Conservation (phyloP, 352 stramenopile species). For the Phytophthora cryptogea region DNA sequence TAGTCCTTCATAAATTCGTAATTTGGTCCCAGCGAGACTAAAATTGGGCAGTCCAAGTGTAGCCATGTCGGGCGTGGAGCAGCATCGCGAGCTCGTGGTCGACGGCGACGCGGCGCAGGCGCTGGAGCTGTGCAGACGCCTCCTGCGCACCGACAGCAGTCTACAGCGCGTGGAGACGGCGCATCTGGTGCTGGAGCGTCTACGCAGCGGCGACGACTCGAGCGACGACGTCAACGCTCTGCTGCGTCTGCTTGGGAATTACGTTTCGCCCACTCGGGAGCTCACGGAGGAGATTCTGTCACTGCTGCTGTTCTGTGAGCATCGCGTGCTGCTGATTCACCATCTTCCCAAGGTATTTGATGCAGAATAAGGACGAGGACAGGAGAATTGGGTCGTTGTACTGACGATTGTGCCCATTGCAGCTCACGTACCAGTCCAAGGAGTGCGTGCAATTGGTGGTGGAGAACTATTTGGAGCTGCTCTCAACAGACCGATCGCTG, state of each 20-base stretch:
- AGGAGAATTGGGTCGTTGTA: too few relatives aligned
- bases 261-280: conserved; percentile 66
- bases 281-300: conserved; percentile 78
- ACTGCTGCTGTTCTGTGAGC: conserved; percentile 73
- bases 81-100: conserved; percentile 51
- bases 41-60: background rate
- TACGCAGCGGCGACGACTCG: conserved; percentile 61
- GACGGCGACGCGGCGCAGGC: conserved; percentile 51
- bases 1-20: background rate
- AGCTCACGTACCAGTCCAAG: conserved; percentile 84
- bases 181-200: conserved; percentile 69
- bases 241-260: conserved; percentile 76
- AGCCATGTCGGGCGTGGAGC: conserved; percentile 27
- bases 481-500: conserved; percentile 74
- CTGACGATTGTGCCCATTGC: background rate
- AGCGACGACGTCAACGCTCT: conserved; percentile 72
- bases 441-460: conserved; percentile 81
- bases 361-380: background rate
- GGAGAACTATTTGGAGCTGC: conserved; percentile 72
- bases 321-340: conserved; percentile 80
- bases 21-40: background rate
- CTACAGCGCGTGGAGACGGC: conserved; percentile 50
- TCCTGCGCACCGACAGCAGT: conserved; percentile 54
- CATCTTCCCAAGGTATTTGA: conserved; percentile 69
- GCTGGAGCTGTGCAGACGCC: conserved; percentile 52